Evolutionary conservation across 1,139 yeast genomes (phyloP).

Genomic region (Hemisphaericaspora xylanilytica): DNA sequence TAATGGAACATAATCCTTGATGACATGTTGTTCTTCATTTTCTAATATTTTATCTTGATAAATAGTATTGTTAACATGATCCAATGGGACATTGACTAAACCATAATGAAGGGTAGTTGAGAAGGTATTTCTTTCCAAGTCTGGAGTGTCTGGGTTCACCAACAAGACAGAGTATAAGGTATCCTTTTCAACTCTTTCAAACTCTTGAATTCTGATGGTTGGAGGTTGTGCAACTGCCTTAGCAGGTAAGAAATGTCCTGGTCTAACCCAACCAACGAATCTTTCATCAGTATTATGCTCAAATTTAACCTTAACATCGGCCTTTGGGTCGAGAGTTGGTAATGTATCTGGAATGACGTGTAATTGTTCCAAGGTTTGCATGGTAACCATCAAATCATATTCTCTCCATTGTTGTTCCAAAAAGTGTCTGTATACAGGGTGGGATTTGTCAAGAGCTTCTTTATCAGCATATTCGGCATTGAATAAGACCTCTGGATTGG

Average conservation of each 20-base stretch:
- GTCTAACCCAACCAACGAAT: slow-evolving; percentile 62
- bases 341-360: slow-evolving; percentile 89
- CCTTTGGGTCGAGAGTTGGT: slow-evolving; percentile 84
- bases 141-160: slow-evolving; percentile 93
- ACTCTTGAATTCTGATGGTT: slow-evolving; percentile 69
- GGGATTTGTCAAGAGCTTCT: slow-evolving; percentile 57
- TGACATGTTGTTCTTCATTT: slow-evolving; percentile 39
- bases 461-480: slow-evolving; percentile 49
- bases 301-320: slow-evolving; percentile 72
- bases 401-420: slow-evolving; percentile 71
- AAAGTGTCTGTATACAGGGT: slow-evolving; percentile 75
- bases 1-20: slow-evolving; percentile 75
- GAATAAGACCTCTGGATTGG: slow-evolving; percentile 81
- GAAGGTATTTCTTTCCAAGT: slow-evolving; percentile 64
- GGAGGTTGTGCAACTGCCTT: slow-evolving; percentile 76
- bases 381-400: slow-evolving; percentile 63
- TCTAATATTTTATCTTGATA: slow-evolving; percentile 47
- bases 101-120: slow-evolving; percentile 79
- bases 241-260: slow-evolving; percentile 74
- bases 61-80: slow-evolving; percentile 58
- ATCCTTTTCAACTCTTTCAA: slow-evolving; percentile 42
- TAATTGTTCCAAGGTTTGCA: slow-evolving; percentile 88
- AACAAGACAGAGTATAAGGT: slow-evolving; percentile 69
- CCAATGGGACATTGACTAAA: slow-evolving; percentile 62
- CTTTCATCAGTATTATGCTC: slow-evolving; percentile 60